Evolutionary conservation across 352 stramenopile genomes (phyloP), one percentile per base, ranked within the genome.

Genomic region (Phytopythium helicoides): DNA sequence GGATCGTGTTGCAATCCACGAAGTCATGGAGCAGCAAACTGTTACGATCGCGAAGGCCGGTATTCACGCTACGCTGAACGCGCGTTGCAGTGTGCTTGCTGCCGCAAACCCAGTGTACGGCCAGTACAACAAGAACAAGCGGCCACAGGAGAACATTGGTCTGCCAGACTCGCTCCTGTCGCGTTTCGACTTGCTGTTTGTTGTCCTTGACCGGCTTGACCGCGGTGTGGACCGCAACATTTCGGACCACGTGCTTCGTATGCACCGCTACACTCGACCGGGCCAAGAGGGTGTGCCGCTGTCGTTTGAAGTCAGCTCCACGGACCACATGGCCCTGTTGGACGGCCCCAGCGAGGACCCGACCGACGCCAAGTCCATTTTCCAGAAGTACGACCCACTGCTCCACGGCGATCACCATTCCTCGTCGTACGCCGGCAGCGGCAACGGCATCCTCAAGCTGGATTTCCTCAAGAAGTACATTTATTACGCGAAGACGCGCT

Each of bases 11-110:
- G 97, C 98, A 4, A 99, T 99, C 62, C 98, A 99, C 83, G 98
- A 99, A 90, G 83, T 92, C 45, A 99, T 99, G 98, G 98, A 99
- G 73, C 98, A 99, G 67, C 98, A 99, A 65, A 99, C 98, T 1
- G 97, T 99, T 4, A 99, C 97, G 3, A 99, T 99, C 73, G 96
- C 97, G 36, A 99, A 99, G 79, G 98, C 97, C 5, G 97, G 98
- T 16, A 99, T 99, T 62, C 97, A 99, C 73, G 97, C 97, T 2
- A 98, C 92, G 42, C 67, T 99, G 25, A 99, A 99, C 68, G 97
- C 98, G 3, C 84, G 97, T 37, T 99, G 97, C 73, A 98, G 90
- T 58, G 97, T 99, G 7, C 64, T 99, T 9, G 97, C 97, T 0
- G 98, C 98, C 5, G 98, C 98, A 12, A 99, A 99, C 66, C 98